Evolutionary conservation across 495 filamentous ascomycete genomes (phyloP), one percentile per base, ranked within the genome.

Genomic region (Penicillium malachiteum): DNA sequence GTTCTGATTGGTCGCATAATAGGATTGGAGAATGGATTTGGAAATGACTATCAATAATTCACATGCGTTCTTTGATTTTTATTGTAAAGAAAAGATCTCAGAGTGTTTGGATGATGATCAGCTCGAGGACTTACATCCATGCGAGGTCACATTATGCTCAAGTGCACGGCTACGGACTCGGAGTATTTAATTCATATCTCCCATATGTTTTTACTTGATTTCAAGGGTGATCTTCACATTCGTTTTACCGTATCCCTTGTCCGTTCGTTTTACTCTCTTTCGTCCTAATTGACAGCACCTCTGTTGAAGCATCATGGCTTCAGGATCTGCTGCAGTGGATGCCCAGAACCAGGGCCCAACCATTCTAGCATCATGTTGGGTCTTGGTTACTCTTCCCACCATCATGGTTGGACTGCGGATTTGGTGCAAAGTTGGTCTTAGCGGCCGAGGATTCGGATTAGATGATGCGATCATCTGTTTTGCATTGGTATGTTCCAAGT

Each of bases 281-380:
- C 26, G 9, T 30, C 45, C 41, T 31, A 40, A 44, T 33, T 31
- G 21, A 13, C 32, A 7, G 3, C 12, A 38, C 32, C 17, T 13
- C 9, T 13, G 7, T 34, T 47, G 7, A 48, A 48, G 14, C 37
- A 52, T 42, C 38, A 60, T 60, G 54, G 41, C 50, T 21, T 37
- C 14, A 12, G 38, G 50, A 14, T 43, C 53, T 37, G 45, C 53
- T 47, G 18, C 50, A 13, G 14, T 41, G 16, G 54, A 45, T 9
- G 49, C 16, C 17, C 54, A 61, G 47, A 42, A 50, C 46, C 54
- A 57, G 17, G 58, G 58, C 17, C 58, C 58, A 7, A 57, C 45
- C 2, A 61, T 61, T 43, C 35, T 61, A 10, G 54, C 50, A 26
- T 39, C 50, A 17, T 61, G 58, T 16, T 61, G 58, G 58, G 8